Percentiles rank a stretch among this genome's conserved stretches.
These are phyloP conservation scores for Xylaria sp. DNA, from an alignment of 2,329 filamentous ascomycete species.

Conservation along the genomic window DNA sequence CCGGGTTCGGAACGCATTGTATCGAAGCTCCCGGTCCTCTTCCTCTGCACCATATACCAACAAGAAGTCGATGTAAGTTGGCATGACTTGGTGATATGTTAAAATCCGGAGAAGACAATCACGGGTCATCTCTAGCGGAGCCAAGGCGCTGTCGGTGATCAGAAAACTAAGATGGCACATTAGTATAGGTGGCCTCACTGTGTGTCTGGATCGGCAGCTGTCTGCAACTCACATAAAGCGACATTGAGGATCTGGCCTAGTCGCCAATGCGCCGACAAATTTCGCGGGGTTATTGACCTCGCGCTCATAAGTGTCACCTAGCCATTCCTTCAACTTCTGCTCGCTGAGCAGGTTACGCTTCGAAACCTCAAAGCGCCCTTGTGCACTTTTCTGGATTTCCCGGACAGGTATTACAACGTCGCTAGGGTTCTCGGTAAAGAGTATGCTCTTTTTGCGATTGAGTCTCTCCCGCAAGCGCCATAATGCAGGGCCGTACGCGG, in stretches of 20 bases:
- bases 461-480: constrained; percentile 22
- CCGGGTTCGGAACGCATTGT: constrained; percentile 42
- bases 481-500: constrained; percentile 27
- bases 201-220: not conserved
- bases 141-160: constrained; percentile 35
- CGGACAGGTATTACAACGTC: constrained; percentile 24
- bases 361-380: constrained; percentile 20
- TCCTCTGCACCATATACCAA: constrained; percentile 41
- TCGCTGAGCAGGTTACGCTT: constrained; percentile 30
- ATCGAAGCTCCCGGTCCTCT: constrained; percentile 41
- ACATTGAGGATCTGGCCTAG: constrained; percentile 38
- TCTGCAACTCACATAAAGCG: constrained; percentile 43
- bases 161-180: constrained; percentile 38
- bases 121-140: constrained; percentile 39
- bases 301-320: constrained; percentile 27
- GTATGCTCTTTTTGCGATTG: constrained; percentile 26
- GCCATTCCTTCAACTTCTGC: constrained; percentile 27
- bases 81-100: constrained; percentile 49
- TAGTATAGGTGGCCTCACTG: not conserved
- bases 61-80: constrained; percentile 45
- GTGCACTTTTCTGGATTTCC: constrained; percentile 21
- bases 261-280: constrained; percentile 26
- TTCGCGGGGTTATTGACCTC: constrained; percentile 23
- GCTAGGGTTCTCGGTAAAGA: constrained; percentile 19
- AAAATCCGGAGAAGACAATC: constrained; percentile 43